These are phyloP conservation scores for Penicillium alfredii DNA, from an alignment of 495 filamentous ascomycete species.

Conservation along the genomic window DNA sequence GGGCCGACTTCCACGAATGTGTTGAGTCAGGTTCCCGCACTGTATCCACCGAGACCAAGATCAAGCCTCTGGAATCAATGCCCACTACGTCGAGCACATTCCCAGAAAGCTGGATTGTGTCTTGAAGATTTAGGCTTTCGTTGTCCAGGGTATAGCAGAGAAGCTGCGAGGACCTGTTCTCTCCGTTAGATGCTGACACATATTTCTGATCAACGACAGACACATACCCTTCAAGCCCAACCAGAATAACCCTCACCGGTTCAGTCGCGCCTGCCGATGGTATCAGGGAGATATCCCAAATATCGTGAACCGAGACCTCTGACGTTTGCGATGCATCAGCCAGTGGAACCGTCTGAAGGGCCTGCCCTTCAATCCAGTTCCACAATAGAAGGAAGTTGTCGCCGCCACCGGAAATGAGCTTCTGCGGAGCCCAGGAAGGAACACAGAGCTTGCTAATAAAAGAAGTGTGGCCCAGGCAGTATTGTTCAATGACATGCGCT, in stretches of 20 bases:
- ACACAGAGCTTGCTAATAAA: slow-evolving; percentile 75
- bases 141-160: slow-evolving; percentile 49
- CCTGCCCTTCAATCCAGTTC: slow-evolving; percentile 61
- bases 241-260: slow-evolving; percentile 40
- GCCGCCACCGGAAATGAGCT: slow-evolving; percentile 81
- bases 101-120: slow-evolving; percentile 47
- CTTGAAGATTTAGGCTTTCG: slow-evolving; percentile 39
- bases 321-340: slow-evolving; percentile 14
- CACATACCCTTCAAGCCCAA: slow-evolving; percentile 63
- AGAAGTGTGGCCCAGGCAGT: slow-evolving; percentile 77
- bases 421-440: slow-evolving; percentile 43
- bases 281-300: slow-evolving; percentile 30
- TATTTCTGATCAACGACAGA: too few species aligned
- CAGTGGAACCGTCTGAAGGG: slow-evolving; percentile 46
- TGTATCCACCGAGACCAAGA: slow-evolving; percentile 55
- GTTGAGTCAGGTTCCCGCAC: slow-evolving; percentile 38
- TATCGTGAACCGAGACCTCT: slow-evolving; percentile 30
- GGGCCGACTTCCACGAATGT: slow-evolving; percentile 24
- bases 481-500: slow-evolving; percentile 79
- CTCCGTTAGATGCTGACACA: slow-evolving; percentile 6
- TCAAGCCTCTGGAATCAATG: slow-evolving; percentile 25
- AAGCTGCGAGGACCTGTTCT: slow-evolving; percentile 52
- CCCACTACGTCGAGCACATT: slow-evolving; percentile 55
- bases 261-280: slow-evolving; percentile 7
- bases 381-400: slow-evolving; percentile 73